phyloP scores from a whole-genome alignment of 1,139 yeast species.

The Wickerhamiella pararugosa region DNA sequence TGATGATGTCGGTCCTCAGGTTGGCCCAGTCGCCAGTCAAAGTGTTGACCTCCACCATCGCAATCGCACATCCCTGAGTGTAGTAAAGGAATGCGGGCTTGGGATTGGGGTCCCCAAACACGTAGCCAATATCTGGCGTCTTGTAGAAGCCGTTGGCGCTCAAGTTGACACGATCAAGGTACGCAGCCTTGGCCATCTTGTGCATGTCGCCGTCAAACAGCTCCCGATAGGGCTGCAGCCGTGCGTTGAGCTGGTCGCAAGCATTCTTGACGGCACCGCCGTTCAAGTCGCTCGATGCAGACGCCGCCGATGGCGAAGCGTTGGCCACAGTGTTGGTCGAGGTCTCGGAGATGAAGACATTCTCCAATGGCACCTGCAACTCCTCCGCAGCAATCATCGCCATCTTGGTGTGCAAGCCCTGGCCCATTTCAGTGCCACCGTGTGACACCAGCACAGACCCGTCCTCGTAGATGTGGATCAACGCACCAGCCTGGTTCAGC shows the following conservation, averaged over 20 bases:
- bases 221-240: slow-evolving; percentile 28
- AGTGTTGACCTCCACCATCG: slow-evolving; percentile 31
- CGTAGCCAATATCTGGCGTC: slow-evolving; percentile 34
- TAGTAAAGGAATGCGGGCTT: slow-evolving; percentile 31
- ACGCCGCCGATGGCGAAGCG: slow-evolving; percentile 34
- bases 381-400: slow-evolving; percentile 32
- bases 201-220: slow-evolving; percentile 26
- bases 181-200: slow-evolving; percentile 28
- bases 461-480: slow-evolving; percentile 32
- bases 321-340: slow-evolving; percentile 33
- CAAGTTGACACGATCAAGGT: slow-evolving; percentile 30
- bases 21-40: slow-evolving; percentile 34
- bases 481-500: slow-evolving; percentile 34
- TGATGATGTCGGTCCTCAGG: slow-evolving; percentile 29
- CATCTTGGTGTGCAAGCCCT: slow-evolving; percentile 36
- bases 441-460: slow-evolving; percentile 32
- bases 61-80: slow-evolving; percentile 32
- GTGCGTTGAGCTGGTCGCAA: slow-evolving; percentile 29
- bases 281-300: slow-evolving; percentile 33
- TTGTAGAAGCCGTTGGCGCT: slow-evolving; percentile 36
- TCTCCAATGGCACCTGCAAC: slow-evolving; percentile 27
- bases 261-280: slow-evolving; percentile 34
- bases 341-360: slow-evolving; percentile 31
- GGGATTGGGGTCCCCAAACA: slow-evolving; percentile 27
- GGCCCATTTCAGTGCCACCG: slow-evolving; percentile 38